Conservation (phyloP, 2,329 filamentous ascomycete species). For the Coniochaeta pulveracea region DNA sequence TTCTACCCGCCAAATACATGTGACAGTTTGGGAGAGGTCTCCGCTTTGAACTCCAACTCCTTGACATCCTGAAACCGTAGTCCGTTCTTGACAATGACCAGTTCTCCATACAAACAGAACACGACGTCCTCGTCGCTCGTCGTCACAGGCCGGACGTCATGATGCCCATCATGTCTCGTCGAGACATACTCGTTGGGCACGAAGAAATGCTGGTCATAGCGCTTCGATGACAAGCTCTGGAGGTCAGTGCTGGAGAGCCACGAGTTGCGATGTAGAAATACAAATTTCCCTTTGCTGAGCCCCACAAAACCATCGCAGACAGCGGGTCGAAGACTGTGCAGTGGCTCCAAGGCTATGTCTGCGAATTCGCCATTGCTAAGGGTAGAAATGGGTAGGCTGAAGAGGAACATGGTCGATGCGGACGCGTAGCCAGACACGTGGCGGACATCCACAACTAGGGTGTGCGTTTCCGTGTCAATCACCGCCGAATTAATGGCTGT, state of each 20-base stretch:
- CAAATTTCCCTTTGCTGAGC: slow-evolving; percentile 7
- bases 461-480: slow-evolving; percentile 4
- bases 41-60: not conserved
- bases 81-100: slow-evolving; percentile 11
- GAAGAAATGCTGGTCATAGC: slow-evolving; percentile 11
- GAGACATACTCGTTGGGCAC: slow-evolving; percentile 10
- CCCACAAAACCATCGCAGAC: slow-evolving; percentile 9
- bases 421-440: slow-evolving; percentile 5
- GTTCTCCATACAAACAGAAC: slow-evolving; percentile 9
- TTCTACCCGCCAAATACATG: not conserved
- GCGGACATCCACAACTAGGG: slow-evolving; percentile 5
- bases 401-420: slow-evolving; percentile 7
- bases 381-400: slow-evolving; percentile 1
- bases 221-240: slow-evolving; percentile 1
- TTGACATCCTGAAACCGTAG: slow-evolving; percentile 7
- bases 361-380: not conserved
- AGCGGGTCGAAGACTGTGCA: not conserved
- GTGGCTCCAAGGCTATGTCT: not conserved
- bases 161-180: slow-evolving; percentile 9
- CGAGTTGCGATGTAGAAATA: slow-evolving; percentile 10
- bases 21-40: not conserved
- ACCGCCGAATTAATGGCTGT: slow-evolving; percentile 3
- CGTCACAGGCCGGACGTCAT: slow-evolving; percentile 15
- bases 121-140: slow-evolving; percentile 7
- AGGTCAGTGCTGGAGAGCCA: slow-evolving; percentile 10